A percentile compares a stretch with the other conserved stretches of the same genome.
phyloP scores from a whole-genome alignment of 495 filamentous ascomycete species.

The Penicillium antarcticum region DNA sequence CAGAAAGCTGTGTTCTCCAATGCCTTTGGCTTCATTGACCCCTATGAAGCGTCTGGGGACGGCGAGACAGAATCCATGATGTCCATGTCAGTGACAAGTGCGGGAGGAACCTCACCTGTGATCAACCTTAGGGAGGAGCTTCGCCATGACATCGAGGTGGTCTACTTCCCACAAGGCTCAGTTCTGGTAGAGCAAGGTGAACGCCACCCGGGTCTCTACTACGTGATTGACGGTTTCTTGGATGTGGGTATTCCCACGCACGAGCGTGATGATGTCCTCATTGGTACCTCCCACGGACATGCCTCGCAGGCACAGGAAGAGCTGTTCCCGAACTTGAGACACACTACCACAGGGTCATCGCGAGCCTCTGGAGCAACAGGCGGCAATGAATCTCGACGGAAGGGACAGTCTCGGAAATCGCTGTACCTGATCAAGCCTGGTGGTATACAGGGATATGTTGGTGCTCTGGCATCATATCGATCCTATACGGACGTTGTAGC shows the following conservation, averaged over 20 bases:
- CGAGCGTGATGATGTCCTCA: conserved; percentile 45
- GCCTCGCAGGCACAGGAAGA: conserved; percentile 37
- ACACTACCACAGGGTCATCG: conserved; percentile 48
- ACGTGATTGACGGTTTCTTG: conserved; percentile 95
- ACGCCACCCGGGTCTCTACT: conserved; percentile 92
- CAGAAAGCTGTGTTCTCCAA: conserved; percentile 83
- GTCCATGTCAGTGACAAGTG: conserved; percentile 59
- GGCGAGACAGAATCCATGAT: conserved; percentile 84
- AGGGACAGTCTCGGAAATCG: conserved; percentile 58
- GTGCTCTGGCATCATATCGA: conserved; percentile 87
- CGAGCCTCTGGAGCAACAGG: conserved; percentile 28
- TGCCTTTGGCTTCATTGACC: conserved; percentile 93
- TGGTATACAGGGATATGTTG: conserved; percentile 90
- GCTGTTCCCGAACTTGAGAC: conserved; percentile 45
- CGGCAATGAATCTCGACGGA: conserved; percentile 42
- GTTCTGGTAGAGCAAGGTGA: conserved; percentile 97
- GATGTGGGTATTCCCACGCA: conserved; percentile 78
- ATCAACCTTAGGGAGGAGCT: conserved; percentile 66
- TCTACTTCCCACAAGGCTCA: conserved; percentile 91
- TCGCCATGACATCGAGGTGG: conserved; percentile 91
- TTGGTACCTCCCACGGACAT: conserved; percentile 31
- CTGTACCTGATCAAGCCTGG: conserved; percentile 94
- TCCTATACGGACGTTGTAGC: conserved; percentile 96
- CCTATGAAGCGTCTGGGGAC: conserved; percentile 76
- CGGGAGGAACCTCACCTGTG: conserved; percentile 52